Evolutionary conservation across 805 yeast genomes (phyloP).

Genomic region (Teunomyces cretensis): DNA sequence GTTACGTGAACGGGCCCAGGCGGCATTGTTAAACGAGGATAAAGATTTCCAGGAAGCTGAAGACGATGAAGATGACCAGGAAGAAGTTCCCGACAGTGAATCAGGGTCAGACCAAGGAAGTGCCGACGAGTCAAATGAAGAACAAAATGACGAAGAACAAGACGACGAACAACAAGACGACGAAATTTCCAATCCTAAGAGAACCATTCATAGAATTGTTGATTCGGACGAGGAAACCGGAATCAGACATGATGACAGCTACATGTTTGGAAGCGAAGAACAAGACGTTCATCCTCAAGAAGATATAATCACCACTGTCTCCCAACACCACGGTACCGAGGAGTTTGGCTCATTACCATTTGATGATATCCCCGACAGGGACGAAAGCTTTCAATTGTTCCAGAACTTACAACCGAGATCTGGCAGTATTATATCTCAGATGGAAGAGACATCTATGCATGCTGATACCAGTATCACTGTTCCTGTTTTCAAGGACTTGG

Average conservation of each 20-base stretch:
- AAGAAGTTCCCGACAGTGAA: constrained; percentile 19
- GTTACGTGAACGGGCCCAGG: constrained; percentile 35
- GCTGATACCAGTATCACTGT: neutral
- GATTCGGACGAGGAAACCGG: constrained; percentile 12
- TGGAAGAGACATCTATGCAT: neutral
- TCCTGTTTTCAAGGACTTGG: neutral
- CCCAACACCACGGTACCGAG: constrained; percentile 1
- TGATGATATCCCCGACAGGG: neutral
- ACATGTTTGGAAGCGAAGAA: constrained; percentile 25
- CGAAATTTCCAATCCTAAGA: neutral
- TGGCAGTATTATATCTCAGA: constrained; percentile 4
- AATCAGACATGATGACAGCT: constrained; percentile 24
- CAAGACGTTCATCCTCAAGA: constrained; percentile 12
- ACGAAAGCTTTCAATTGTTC: constrained; percentile 19
- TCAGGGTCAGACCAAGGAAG: constrained; percentile 12
- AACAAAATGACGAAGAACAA: constrained; percentile 12
- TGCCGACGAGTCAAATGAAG: constrained; percentile 17
- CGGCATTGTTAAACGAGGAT: constrained; percentile 25
- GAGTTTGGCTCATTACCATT: neutral
- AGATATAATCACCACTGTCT: constrained; percentile 14
- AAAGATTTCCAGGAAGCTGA: constrained; percentile 9
- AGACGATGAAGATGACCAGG: constrained; percentile 20
- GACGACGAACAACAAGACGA: constrained; percentile 6
- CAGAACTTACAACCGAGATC: constrained; percentile 29
- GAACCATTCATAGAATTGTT: constrained; percentile 6